phyloP scores from a whole-genome alignment of 192 early-diverging fungal species.

The Gigaspora rosea region DNA sequence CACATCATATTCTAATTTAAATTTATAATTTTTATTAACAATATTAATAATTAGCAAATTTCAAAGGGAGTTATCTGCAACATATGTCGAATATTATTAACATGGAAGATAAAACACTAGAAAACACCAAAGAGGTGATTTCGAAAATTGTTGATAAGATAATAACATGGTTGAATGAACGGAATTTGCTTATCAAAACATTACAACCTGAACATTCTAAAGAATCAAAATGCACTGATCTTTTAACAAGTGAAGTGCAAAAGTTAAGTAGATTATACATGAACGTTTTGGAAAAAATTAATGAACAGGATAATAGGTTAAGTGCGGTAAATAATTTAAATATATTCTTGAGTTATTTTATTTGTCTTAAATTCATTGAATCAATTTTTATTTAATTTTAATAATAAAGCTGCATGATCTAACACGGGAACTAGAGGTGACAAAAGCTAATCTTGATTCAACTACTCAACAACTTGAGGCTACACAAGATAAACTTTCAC shows the following conservation, averaged over 20 bases:
- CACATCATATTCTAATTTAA: not conserved
- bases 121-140: not conserved
- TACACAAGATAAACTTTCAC: not conserved
- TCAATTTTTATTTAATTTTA: not conserved
- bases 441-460: slow-evolving; percentile 3
- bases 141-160: not conserved
- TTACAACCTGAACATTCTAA: not conserved
- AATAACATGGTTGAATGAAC: not conserved
- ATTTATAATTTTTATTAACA: not conserved
- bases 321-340: not conserved
- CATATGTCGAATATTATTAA: not conserved
- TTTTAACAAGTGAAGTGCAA: not conserved
- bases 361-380: not conserved
- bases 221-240: not conserved
- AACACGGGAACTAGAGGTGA: not conserved
- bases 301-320: not conserved
- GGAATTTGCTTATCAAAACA: not conserved
- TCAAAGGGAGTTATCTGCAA: not conserved
- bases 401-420: not conserved
- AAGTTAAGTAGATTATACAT: not conserved
- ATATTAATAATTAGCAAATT: not conserved
- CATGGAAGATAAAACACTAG: not conserved
- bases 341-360: not conserved
- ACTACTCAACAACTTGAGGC: not conserved
- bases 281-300: not conserved